A percentile compares a stretch with the other conserved stretches of the same genome.
These are phyloP conservation scores for Fraxinus excelsior DNA, from an alignment of 257 asterid genomes.

Conservation along the genomic window DNA sequence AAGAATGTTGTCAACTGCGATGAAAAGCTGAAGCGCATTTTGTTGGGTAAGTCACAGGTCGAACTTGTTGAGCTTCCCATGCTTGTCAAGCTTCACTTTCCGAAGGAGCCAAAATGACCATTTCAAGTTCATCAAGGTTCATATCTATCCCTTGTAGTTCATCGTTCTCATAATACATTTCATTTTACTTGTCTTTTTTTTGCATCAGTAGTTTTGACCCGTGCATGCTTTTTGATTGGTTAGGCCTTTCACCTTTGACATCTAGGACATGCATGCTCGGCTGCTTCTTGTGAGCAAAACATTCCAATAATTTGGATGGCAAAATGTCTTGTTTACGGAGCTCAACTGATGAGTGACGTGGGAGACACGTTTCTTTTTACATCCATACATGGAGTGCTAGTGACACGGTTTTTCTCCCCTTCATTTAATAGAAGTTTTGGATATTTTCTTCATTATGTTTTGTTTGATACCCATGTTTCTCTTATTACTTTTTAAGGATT, in stretches of 20 bases:
- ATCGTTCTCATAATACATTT: conserved; percentile 7
- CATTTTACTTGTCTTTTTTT: neutral
- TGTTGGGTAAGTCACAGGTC: conserved; percentile 72
- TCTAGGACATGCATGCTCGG: neutral
- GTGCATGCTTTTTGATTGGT: neutral
- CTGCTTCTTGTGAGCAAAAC: neutral
- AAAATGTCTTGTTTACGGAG: neutral
- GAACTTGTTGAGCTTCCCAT: conserved; percentile 84
- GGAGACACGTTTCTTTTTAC: neutral
- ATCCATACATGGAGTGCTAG: too few relatives aligned
- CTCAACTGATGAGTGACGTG: neutral
- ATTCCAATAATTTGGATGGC: too few relatives aligned
- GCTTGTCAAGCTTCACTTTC: conserved; percentile 85
- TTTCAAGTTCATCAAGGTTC: conserved; percentile 21
- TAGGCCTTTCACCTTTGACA: neutral
- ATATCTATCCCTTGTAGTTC: conserved; percentile 4
- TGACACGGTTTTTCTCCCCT: too few relatives aligned
- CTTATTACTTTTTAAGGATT: neutral
- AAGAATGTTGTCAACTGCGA: conserved; percentile 80
- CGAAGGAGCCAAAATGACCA: conserved; percentile 59
- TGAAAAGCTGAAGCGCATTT: conserved; percentile 72
- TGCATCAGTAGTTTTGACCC: neutral
- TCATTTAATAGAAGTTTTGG: neutral
- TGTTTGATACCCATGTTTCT: neutral
- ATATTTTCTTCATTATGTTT: neutral